Percentiles rank a stretch among this genome's conserved stretches.
Conservation (phyloP, 495 filamentous ascomycete species). For the Neurospora terricola region DNA sequence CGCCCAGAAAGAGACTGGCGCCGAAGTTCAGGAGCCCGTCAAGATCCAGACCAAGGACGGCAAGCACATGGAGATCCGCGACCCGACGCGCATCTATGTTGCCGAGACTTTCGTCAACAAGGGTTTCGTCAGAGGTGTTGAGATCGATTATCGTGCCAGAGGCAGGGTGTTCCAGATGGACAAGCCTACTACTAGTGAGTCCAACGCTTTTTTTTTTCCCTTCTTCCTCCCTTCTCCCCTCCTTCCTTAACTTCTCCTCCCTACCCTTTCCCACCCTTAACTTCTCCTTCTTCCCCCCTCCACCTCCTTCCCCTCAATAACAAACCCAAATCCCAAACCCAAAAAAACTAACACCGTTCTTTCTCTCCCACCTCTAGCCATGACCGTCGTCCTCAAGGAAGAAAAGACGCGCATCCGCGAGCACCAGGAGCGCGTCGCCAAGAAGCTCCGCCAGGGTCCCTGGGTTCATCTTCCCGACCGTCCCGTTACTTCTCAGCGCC, state of each 20-base stretch:
- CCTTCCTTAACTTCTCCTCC: background rate
- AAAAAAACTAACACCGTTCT: constrained; percentile 4
- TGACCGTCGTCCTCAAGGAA: constrained; percentile 84
- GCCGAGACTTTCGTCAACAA: constrained; percentile 85
- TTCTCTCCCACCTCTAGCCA: constrained; percentile 30
- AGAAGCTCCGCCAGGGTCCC: constrained; percentile 56
- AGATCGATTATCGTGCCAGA: constrained; percentile 56
- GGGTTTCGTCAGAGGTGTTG: constrained; percentile 43
- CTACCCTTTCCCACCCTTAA: background rate
- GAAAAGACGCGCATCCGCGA: constrained; percentile 77
- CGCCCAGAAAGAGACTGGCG: background rate
- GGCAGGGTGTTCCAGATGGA: constrained; percentile 51
- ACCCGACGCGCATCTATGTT: constrained; percentile 73
- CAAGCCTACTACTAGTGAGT: constrained; percentile 64
- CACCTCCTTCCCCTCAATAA: background rate
- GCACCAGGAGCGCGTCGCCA: constrained; percentile 64
- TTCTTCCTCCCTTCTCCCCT: background rate
- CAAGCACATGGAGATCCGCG: constrained; percentile 50
- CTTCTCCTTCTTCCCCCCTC: background rate
- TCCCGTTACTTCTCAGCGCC: constrained; percentile 66
- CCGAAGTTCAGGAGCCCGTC: constrained; percentile 13
- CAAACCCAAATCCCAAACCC: background rate
- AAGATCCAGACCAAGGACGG: constrained; percentile 46
- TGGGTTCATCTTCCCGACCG: constrained; percentile 82
- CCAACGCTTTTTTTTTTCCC: background rate